These are phyloP conservation scores for Castanea mollissima DNA, from an alignment of 306 rosid genomes.

Conservation along the genomic window DNA sequence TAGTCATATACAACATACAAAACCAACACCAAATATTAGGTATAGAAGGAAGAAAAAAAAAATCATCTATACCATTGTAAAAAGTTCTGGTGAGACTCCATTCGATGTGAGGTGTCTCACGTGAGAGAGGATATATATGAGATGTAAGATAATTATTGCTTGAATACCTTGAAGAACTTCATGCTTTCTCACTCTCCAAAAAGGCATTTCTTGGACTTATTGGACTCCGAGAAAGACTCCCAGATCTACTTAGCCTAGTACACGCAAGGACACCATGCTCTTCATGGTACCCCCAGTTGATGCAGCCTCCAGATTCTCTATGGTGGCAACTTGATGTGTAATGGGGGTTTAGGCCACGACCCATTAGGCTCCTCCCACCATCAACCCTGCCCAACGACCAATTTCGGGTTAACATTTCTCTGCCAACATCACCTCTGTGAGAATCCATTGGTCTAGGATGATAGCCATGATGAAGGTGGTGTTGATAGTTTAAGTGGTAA, in stretches of 20 bases:
- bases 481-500: slow-evolving; percentile 13
- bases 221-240: slow-evolving; percentile 38
- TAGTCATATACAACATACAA: neutral
- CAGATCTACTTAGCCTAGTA: slow-evolving; percentile 30
- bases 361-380: slow-evolving; percentile 7
- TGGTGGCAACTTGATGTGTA: slow-evolving; percentile 27
- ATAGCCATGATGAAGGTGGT: slow-evolving; percentile 12
- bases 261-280: slow-evolving; percentile 18
- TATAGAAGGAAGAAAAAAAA: neutral
- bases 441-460: slow-evolving; percentile 27
- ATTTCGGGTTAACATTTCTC: slow-evolving; percentile 25
- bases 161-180: neutral
- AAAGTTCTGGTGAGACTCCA: neutral
- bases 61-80: neutral
- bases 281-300: slow-evolving; percentile 23
- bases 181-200: slow-evolving; percentile 27
- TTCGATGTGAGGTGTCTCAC: too few relatives aligned
- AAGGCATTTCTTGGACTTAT: slow-evolving; percentile 33
- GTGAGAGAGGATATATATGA: too few relatives aligned
- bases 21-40: neutral
- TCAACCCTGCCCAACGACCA: slow-evolving; percentile 27
- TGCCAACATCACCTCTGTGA: slow-evolving; percentile 12
- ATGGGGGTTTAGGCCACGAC: slow-evolving; percentile 21
- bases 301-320: slow-evolving; percentile 25
- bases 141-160: too few relatives aligned